Evolutionary conservation across 2,329 filamentous ascomycete species (phyloP), one percentile per base, ranked within the genome.

Genomic region (Trichoderma sp.): DNA sequence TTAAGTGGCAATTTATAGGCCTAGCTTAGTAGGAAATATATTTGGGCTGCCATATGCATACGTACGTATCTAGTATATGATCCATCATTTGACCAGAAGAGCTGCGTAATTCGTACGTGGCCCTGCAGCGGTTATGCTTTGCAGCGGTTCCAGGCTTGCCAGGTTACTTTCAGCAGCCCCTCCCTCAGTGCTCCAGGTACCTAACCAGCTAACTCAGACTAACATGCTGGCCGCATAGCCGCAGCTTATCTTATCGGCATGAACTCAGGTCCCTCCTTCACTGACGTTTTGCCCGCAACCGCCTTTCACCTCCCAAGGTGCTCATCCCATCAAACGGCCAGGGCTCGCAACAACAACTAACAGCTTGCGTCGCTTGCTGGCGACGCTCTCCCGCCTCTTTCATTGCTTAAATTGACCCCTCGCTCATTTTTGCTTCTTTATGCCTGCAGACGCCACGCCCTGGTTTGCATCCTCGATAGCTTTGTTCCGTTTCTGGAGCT

Each of bases 221-320:
- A 34, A 21, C 28, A 18, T 39, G 62, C 62, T 28, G 39, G 36
- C 36, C 36, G 36, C 36, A 39, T 39, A 39, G 36, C 36, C 18
- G 58, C n/a, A 58, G 53, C 70, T 71, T 71, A 71, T 71, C 70
- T 71, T 71, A 71, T 66, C 70, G 36, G 36, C 36, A 39, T 39
- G 36, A 47, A 24, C 26, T 58, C 26, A 30, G 56, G 53, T 68
- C 34, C 34, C 36, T 47, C 51, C 36, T 57, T 15, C 28, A 57
- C 65, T 68, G 53, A 68, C 53, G 65, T 60, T 58, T 18, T 32
- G 34, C 53, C 53, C 65, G 39, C 53, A 68, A 26, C 53, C 26
- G 34, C 36, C 57, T 26, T 36, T 53, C 30, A 70, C 67, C 36
- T 63, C 24, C 47, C 26, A 43, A 24, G 32, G 30, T 21, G 24